Base-by-base conservation (phyloP, 805 yeast species). In the Barnettozyma sp. region DNA sequence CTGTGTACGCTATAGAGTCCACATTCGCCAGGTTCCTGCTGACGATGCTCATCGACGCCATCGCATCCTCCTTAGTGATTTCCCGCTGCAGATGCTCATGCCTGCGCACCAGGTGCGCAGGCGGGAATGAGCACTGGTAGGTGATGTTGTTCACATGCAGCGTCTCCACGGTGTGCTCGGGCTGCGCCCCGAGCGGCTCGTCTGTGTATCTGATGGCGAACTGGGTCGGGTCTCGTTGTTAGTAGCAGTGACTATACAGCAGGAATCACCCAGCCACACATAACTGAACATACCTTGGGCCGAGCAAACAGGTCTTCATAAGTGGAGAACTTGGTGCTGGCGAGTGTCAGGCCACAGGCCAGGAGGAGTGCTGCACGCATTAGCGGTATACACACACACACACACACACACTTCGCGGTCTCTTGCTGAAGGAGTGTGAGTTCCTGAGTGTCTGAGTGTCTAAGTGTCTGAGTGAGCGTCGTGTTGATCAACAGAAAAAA, bases 201-300 rank as follows among this genome's bases (percentile, higher is more conserved):
- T n/a, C n/a, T n/a, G 26, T 29, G 27, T 39, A 43, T n/a, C 39
- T 44, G 15, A 49, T 36, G 2, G 33, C 23, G 27, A 34, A 41
- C 52, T 49, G 33, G 9, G 20, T n/a, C 10, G 5, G 23, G n/a
- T n/a, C n/a, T n/a, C n/a, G n/a, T n/a, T n/a, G n/a, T n/a, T n/a
- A n/a, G n/a, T n/a, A n/a, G n/a, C n/a, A n/a, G n/a, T n/a, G n/a
- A n/a, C n/a, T n/a, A n/a, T n/a, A 39, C 30, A 29, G 34, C 33
- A 28, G 13, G 13, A 7, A 14, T 19, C 12, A 9, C 11, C 12
- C 24, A 12, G 24, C 12, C 11, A 12, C 24, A 22, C 9, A 9
- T 22, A 9, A 9, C 9, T 9, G 24, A 22, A 33, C 49, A 7
- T 27, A 50, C 55, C 26, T 49, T 50, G 22, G 56, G 54, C 12